Base-by-base conservation (phyloP, 768 basidiomycete species). In the Phlegmacium glaucopus region DNA sequence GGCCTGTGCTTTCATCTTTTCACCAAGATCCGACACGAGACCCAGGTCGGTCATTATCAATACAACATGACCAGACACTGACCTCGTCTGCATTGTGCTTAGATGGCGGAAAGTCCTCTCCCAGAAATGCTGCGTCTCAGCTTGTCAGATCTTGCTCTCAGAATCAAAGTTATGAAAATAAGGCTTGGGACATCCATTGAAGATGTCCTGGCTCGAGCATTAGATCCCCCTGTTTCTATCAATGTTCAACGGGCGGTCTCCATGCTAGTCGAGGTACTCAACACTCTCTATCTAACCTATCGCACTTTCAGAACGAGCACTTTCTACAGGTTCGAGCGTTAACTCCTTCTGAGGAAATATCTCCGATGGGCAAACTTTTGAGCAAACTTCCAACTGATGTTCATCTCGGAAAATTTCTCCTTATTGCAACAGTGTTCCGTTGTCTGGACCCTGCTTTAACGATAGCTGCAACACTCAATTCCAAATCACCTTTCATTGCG, bases 391-490 rank as follows among this genome's bases (percentile, higher is more conserved):
- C 95, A 0, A 90, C 93, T 39, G 95, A 99, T 61, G 94, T 98
- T 12, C 92, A 97, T 62, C 79, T 96, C 4, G 94, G 94, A 32
- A 96, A 97, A 70, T 89, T 97, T 61, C 73, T 98, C 12, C 72
- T 98, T 35, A 80, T 84, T 18, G 87, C 94, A 5, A 83, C 86
- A 2, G 63, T 93, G 32, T 90, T 97, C 63, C 80, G 82, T 38
- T 98, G 95, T 62, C 70, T 98, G 51, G 95, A 98, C 66, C 91
- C 94, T 1, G 95, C 93, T n/a, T 74, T 99, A 41, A 96, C 95
- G 5, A 94, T 99, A 49, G 93, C 92, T 12, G 95, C 95, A 6
- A 82, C 90, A 1, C 70, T 98, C 35, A 94, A 90, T 60, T 86
- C 90, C 1, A 98, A 97, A 64, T 91, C 90, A 1, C 95, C 94